Conservation (phyloP, 352 stramenopile species). For the Phytopythium chamaehyphon region DNA sequence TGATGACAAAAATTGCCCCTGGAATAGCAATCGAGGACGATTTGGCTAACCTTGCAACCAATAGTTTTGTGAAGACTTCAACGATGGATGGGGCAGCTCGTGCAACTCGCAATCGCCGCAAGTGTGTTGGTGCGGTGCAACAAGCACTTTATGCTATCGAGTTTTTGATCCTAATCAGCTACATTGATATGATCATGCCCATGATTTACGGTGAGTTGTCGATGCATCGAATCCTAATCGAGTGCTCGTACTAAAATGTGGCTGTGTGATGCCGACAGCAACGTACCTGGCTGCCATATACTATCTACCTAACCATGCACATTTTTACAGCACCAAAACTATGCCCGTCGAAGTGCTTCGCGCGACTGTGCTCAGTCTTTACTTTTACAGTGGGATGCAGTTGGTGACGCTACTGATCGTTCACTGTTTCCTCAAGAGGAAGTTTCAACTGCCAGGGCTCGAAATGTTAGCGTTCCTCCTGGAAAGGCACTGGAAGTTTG, state of each 20-base stretch:
- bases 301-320: slow-evolving; percentile 22
- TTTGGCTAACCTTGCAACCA: too few relatives aligned
- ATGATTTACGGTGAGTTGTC: slow-evolving; percentile 31
- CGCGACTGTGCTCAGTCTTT: slow-evolving; percentile 12
- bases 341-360: slow-evolving; percentile 10
- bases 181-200: slow-evolving; percentile 31
- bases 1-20: too few relatives aligned
- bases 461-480: slow-evolving; percentile 30
- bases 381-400: slow-evolving; percentile 24
- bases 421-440: slow-evolving; percentile 7
- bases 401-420: slow-evolving; percentile 24
- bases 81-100: too few relatives aligned
- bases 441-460: slow-evolving; percentile 15
- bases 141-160: slow-evolving; percentile 32
- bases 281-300: slow-evolving; percentile 22
- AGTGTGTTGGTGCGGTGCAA: slow-evolving; percentile 4
- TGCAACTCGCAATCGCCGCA: too few relatives aligned
- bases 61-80: too few relatives aligned
- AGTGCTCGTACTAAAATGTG: too few relatives aligned
- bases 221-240: too few relatives aligned
- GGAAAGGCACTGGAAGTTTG: slow-evolving; percentile 10
- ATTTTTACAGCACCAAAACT: slow-evolving; percentile 10
- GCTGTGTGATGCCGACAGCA: slow-evolving; percentile 7
- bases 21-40: too few relatives aligned
- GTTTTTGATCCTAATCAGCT: slow-evolving; percentile 37